Evolutionary conservation across 1,284 basidiomycete species (phyloP), one percentile per base, ranked within the genome.

Genomic region (Gymnopus androsaceus): DNA sequence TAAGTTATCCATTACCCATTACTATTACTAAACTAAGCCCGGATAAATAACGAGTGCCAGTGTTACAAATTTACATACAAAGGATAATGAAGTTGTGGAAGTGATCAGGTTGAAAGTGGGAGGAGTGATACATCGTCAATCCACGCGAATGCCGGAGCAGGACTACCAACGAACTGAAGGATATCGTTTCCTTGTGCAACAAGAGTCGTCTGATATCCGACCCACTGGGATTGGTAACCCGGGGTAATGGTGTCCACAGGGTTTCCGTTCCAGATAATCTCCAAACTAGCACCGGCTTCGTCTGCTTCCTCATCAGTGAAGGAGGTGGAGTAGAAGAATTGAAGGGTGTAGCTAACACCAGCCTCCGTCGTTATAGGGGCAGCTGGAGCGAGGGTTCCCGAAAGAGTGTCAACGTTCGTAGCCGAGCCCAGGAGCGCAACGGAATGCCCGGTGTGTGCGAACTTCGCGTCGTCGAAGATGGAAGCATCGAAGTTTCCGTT

Each of bases 301-400:
- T 61, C n/a, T n/a, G n/a, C n/a, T n/a, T n/a, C 52, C 1, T 60
- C 57, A 17, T 65, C 67, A 51, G 66, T 66, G 63, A 68, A 75
- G 5, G 65, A 59, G 57, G 69, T 73, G 33, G 66, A 65, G 37
- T 68, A 64, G 69, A 74, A 74, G 64, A 73, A 72, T 36, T 66
- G 65, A 46, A 74, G 64, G 8, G 59, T 59, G 54, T 75, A 75
- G 27, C 50, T 61, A 60, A 66, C 63, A 8, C 69, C 70, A 1
- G 63, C 59, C 14, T 63, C 61, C 12, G 71, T 72, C 4, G 60
- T 51, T 1, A 73, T 58, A 5, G 63, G 63, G 3, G 62, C 21
- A 0, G 66, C 50, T 2, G 66, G 63, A 0, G 62, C 62, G 44
- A 75, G 64, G 1, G 68, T 71, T 6, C 73, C 72, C 2, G 69